Conservation (phyloP, 140 eudicot species). For the Artemisia princeps region DNA sequence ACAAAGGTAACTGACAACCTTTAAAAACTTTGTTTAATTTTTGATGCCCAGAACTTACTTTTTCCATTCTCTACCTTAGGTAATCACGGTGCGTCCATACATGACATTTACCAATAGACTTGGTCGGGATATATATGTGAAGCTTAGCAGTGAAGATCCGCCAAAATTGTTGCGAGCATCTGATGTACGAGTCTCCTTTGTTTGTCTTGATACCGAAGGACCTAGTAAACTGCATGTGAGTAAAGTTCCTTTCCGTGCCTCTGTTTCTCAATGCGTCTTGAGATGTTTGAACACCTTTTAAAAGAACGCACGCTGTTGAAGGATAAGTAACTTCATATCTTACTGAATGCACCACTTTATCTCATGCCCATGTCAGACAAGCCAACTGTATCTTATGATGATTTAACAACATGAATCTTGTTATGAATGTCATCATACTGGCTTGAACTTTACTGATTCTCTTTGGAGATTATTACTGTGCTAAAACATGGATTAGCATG, state of each 20-base stretch:
- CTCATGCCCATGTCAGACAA: not conserved
- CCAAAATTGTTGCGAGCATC: slow-evolving; percentile 64
- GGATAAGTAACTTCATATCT: not conserved
- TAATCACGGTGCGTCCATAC: slow-evolving; percentile 66
- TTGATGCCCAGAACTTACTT: slow-evolving; percentile 18
- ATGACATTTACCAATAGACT: slow-evolving; percentile 90
- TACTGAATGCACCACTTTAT: not conserved
- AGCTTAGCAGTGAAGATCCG: slow-evolving; percentile 72
- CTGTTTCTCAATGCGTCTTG: not conserved
- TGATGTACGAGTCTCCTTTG: slow-evolving; percentile 73
- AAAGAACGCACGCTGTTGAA: not conserved
- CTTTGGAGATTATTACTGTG: not conserved
- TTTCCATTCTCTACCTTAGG: slow-evolving; percentile 37
- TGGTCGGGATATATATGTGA: slow-evolving; percentile 62
- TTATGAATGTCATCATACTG: not conserved
- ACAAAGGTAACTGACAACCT: slow-evolving; percentile 57
- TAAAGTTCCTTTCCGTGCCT: not conserved
- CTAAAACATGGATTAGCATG: no score
- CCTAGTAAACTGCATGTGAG: slow-evolving; percentile 69
- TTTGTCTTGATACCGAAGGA: slow-evolving; percentile 51
- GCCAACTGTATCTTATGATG: not conserved
- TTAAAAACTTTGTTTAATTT: not conserved
- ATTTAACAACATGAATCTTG: slow-evolving; percentile 2
- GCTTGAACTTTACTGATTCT: not conserved
- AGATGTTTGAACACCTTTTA: slow-evolving; percentile 7